Percentiles rank a stretch among this genome's conserved stretches.
Evolutionary conservation across 148 eudicot species (phyloP).

Genomic region (Vaccinium macrocarpon): DNA sequence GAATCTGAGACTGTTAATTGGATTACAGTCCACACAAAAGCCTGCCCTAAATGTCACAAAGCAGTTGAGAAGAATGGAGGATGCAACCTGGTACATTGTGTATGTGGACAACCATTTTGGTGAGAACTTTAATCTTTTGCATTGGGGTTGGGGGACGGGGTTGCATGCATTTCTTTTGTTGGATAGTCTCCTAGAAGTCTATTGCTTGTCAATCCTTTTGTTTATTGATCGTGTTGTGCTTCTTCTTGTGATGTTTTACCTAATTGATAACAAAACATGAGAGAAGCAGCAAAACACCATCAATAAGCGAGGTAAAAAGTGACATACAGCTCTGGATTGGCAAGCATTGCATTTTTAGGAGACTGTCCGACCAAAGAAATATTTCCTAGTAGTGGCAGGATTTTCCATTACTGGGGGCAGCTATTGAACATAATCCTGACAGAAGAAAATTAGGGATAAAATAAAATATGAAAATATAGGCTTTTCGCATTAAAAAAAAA

Average conservation of each 20-base stretch:
- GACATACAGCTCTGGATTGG: background rate
- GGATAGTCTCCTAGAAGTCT: background rate
- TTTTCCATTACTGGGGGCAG: background rate
- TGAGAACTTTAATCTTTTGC: conserved; percentile 39
- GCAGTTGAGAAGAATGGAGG: conserved; percentile 85
- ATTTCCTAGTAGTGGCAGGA: background rate
- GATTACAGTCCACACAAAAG: conserved; percentile 62
- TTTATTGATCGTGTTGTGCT: background rate
- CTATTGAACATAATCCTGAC: background rate
- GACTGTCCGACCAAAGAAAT: background rate
- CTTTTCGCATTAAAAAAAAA: background rate
- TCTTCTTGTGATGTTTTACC: background rate
- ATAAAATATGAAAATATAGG: background rate
- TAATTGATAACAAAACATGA: background rate
- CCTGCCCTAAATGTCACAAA: conserved; percentile 69
- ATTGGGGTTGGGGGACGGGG: conserved; percentile 22
- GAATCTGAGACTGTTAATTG: conserved; percentile 67
- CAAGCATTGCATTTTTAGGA: background rate
- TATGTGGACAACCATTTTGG: conserved; percentile 73
- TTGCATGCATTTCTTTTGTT: background rate
- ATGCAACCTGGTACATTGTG: conserved; percentile 62
- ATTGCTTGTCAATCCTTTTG: conserved; percentile 6
- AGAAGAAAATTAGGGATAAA: background rate
- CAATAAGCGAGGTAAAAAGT: background rate
- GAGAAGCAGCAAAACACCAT: background rate